Evolutionary conservation across 1,139 yeast species (phyloP).

Genomic region (Kurtzmaniella quercitrusa): DNA sequence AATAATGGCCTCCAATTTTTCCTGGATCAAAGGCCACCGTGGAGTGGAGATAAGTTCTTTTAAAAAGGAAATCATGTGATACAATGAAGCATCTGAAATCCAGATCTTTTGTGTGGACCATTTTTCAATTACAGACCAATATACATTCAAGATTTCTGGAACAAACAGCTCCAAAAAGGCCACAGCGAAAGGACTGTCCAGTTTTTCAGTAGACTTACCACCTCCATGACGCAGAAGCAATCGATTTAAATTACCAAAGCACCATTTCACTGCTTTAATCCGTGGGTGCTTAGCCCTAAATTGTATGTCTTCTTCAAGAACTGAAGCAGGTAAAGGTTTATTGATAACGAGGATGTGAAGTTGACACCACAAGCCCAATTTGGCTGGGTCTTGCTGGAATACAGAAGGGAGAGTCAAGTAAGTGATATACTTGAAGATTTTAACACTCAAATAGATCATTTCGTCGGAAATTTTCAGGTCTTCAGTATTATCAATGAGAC

Average conservation of each 20-base stretch:
- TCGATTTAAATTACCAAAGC: constrained; percentile 63
- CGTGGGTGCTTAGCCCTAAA: constrained; percentile 40
- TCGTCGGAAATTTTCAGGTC: constrained; percentile 37
- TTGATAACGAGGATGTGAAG: constrained; percentile 51
- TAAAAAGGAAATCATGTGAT: constrained; percentile 59
- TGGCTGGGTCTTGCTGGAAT: constrained; percentile 42
- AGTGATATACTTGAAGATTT: constrained; percentile 62
- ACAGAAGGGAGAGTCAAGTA: constrained; percentile 55
- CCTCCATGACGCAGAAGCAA: constrained; percentile 56
- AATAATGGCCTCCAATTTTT: constrained; percentile 55
- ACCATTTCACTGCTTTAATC: constrained; percentile 67
- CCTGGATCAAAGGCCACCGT: constrained; percentile 50
- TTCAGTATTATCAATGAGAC: constrained; percentile 20
- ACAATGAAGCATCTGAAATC: constrained; percentile 58
- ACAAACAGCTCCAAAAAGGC: constrained; percentile 49
- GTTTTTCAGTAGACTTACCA: constrained; percentile 37
- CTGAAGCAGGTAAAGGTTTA: constrained; percentile 35
- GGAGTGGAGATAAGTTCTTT: constrained; percentile 57
- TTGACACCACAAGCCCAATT: constrained; percentile 62
- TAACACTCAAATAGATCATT: constrained; percentile 56
- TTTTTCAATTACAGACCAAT: constrained; percentile 54
- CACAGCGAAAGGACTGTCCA: constrained; percentile 37
- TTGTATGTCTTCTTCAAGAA: constrained; percentile 32
- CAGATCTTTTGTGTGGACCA: constrained; percentile 58
- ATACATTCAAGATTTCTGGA: constrained; percentile 57